Percentiles rank a stretch among this genome's conserved stretches.
Evolutionary conservation across 148 eudicot species (phyloP).

Genomic region (Dianthus caryophyllus): DNA sequence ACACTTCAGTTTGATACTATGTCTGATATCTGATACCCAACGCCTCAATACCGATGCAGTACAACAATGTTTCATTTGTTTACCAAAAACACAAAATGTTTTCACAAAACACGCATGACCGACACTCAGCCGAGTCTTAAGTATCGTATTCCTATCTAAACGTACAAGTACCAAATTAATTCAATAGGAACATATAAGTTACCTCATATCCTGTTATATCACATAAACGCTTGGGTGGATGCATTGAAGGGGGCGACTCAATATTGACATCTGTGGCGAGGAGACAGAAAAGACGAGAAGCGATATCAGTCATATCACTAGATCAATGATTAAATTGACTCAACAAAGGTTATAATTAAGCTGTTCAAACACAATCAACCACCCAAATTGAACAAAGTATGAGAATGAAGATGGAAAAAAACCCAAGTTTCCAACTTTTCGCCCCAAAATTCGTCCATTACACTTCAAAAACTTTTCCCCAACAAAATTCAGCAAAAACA

Average conservation of each 20-base stretch:
- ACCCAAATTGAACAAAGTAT: neutral
- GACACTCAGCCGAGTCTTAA: neutral
- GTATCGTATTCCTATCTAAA: no score
- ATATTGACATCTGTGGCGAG: conserved; percentile 71
- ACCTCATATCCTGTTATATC: conserved; percentile 96
- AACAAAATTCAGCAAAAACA: no score
- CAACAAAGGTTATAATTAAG: conserved; percentile 3
- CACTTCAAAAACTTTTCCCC: no score
- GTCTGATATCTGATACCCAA: no score
- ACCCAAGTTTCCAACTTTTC: neutral
- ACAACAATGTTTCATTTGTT: no score
- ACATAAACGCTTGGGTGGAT: conserved; percentile 81
- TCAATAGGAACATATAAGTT: conserved; percentile 9
- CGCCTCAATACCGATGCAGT: no score
- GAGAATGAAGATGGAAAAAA: neutral
- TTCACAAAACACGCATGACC: no score
- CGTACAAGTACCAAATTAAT: neutral
- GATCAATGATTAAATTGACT: neutral
- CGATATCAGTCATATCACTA: neutral
- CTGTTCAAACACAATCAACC: conserved; percentile 11
- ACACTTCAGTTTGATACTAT: no score
- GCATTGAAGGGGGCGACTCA: conserved; percentile 93
- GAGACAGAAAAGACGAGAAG: conserved; percentile 2
- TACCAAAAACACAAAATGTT: no score
- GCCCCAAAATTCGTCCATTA: neutral